phyloP scores from a whole-genome alignment of 169 alveolate species.

The Eimeria falciformis region DNA sequence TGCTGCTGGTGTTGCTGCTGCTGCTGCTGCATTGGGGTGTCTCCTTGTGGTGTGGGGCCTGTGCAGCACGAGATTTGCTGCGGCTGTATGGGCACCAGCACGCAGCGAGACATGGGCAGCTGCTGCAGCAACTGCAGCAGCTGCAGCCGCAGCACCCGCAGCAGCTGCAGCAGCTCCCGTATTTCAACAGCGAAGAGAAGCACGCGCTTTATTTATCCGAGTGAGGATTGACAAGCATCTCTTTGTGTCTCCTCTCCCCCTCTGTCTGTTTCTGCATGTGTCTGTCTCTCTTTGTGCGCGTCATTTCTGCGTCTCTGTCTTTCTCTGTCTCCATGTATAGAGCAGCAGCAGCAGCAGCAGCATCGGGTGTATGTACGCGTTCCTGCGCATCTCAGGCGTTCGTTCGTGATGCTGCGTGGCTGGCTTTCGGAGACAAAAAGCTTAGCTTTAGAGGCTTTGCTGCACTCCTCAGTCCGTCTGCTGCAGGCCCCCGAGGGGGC shows the following conservation, averaged over 20 bases:
- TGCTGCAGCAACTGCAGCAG: constrained; percentile 37
- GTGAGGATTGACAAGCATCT: neutral
- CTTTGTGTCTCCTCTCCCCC: neutral
- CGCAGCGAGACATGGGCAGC: constrained; percentile 24
- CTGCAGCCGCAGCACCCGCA: constrained; percentile 55
- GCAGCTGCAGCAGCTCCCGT: constrained; percentile 49
- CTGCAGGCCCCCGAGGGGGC: constrained; percentile 56
- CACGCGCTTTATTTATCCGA: constrained; percentile 50
- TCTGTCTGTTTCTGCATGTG: neutral
- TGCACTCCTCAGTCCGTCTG: constrained; percentile 61
- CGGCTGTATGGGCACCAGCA: constrained; percentile 22
- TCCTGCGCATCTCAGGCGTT: constrained; percentile 1
- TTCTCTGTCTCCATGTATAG: no score
- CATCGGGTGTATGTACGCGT: neutral
- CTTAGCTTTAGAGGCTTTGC: constrained; percentile 31
- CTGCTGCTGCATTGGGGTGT: neutral
- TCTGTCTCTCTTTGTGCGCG: neutral
- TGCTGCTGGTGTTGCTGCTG: neutral
- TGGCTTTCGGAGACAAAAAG: constrained; percentile 58
- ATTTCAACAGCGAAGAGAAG: constrained; percentile 33
- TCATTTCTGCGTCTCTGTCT: no score
- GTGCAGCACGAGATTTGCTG: constrained; percentile 49
- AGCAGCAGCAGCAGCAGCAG: constrained; percentile 15
- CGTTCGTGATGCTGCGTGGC: constrained; percentile 44
- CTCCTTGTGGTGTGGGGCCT: neutral